phyloP scores from a whole-genome alignment of 2,329 filamentous ascomycete genomes.

The Ploettnerulaceae sp. region DNA sequence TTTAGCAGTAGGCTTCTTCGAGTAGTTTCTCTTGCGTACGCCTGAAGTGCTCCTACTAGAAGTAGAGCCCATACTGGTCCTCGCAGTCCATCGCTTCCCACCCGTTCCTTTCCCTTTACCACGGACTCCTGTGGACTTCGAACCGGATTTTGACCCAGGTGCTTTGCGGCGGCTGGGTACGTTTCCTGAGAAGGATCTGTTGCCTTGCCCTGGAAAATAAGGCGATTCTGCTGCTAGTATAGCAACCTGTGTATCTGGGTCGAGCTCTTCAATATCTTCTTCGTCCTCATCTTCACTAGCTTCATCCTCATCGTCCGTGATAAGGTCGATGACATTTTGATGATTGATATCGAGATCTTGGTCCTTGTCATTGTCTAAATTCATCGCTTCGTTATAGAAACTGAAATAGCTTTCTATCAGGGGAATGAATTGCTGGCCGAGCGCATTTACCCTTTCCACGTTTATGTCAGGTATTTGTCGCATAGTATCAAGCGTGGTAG shows the following conservation, averaged over 20 bases:
- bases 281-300: constrained; percentile 25
- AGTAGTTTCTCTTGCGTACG: background rate
- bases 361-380: constrained; percentile 2
- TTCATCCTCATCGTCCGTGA: constrained; percentile 33
- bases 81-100: background rate
- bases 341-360: constrained; percentile 33
- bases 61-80: background rate
- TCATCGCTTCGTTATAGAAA: constrained; percentile 48
- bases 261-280: constrained; percentile 13
- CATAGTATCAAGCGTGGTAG: constrained; percentile 58
- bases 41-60: background rate
- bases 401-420: constrained; percentile 48
- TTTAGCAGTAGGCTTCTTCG: background rate
- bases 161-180: background rate
- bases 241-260: constrained; percentile 13
- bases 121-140: background rate
- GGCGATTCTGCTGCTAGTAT: constrained; percentile 12
- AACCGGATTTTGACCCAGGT: background rate
- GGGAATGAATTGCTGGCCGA: constrained; percentile 56
- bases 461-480: constrained; percentile 58
- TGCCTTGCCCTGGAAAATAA: constrained; percentile 6
- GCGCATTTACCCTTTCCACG: constrained; percentile 53
- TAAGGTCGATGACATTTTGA: constrained; percentile 50
- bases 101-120: background rate
- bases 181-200: background rate